These are phyloP conservation scores for Melaleuca alternifolia DNA, from an alignment of 345 rosid species.

Conservation along the genomic window DNA sequence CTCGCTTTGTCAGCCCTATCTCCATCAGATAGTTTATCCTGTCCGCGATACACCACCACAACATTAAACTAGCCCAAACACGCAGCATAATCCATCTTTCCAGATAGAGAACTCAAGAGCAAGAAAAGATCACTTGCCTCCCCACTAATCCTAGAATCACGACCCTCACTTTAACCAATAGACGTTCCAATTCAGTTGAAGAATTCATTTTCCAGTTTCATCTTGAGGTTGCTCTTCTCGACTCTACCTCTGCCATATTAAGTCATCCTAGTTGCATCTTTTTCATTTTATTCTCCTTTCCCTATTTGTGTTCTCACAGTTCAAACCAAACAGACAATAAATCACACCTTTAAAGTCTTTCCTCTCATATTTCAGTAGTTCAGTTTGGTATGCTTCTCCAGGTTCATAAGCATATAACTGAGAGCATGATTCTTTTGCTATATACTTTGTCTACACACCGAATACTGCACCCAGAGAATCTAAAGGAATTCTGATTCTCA, in stretches of 20 bases:
- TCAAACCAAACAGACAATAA: not conserved
- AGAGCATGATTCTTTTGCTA: not conserved
- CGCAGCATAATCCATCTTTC: not conserved
- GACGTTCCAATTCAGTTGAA: not conserved
- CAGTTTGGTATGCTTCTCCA: not conserved
- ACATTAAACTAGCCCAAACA: not conserved
- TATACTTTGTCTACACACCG: not conserved
- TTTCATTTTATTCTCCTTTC: not conserved
- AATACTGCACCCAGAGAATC: not conserved
- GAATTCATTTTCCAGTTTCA: not conserved
- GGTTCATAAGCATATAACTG: not conserved
- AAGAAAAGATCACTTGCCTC: not conserved
- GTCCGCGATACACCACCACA: constrained; percentile 3
- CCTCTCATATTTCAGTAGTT: not conserved
- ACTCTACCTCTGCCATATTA: not conserved
- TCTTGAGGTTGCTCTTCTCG: not conserved
- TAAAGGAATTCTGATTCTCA: not conserved
- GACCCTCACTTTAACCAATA: not conserved
- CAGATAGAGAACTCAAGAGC: not conserved
- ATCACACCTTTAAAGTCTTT: not conserved
- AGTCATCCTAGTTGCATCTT: not conserved
- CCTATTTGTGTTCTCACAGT: not conserved
- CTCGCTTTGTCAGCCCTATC: constrained; percentile 53
- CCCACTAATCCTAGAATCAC: not conserved
- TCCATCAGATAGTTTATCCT: constrained; percentile 65